These are phyloP conservation scores for Hanseniaspora thailandica DNA, from an alignment of 805 yeast genomes.

Conservation along the genomic window DNA sequence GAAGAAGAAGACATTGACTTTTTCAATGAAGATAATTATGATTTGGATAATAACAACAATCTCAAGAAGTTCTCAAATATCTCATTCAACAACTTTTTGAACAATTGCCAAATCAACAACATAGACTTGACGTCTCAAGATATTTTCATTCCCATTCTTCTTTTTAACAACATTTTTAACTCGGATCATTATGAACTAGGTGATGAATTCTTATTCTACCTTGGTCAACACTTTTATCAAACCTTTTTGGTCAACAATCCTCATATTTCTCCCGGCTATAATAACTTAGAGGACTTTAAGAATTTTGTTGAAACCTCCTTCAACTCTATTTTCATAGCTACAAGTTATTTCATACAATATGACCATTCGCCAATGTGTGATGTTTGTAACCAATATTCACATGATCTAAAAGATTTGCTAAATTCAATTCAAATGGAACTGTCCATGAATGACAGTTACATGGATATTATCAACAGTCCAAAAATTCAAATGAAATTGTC, in stretches of 20 bases:
- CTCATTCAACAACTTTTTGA: conserved; percentile 2
- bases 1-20: not conserved
- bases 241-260: conserved; percentile 6
- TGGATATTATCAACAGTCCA: not conserved
- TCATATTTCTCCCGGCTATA: not conserved
- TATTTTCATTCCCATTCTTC: conserved; percentile 7
- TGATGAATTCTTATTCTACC: conserved; percentile 10
- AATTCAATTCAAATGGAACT: not conserved
- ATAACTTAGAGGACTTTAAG: not conserved
- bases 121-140: not conserved
- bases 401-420: not conserved
- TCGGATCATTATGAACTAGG: conserved; percentile 6
- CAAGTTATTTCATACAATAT: conserved; percentile 11
- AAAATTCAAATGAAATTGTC: not conserved
- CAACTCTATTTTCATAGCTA: conserved; percentile 7
- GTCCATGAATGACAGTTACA: not conserved
- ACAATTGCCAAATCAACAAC: not conserved
- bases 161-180: conserved; percentile 11
- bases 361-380: conserved; percentile 5
- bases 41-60: not conserved
- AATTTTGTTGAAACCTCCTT: not conserved
- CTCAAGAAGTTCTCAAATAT: not conserved
- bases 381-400: not conserved
- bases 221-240: conserved; percentile 13
- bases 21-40: not conserved